Percentiles rank a stretch among this genome's conserved stretches.
Evolutionary conservation across 306 rosid species (phyloP).

Genomic region (Trifolium subterraneum): DNA sequence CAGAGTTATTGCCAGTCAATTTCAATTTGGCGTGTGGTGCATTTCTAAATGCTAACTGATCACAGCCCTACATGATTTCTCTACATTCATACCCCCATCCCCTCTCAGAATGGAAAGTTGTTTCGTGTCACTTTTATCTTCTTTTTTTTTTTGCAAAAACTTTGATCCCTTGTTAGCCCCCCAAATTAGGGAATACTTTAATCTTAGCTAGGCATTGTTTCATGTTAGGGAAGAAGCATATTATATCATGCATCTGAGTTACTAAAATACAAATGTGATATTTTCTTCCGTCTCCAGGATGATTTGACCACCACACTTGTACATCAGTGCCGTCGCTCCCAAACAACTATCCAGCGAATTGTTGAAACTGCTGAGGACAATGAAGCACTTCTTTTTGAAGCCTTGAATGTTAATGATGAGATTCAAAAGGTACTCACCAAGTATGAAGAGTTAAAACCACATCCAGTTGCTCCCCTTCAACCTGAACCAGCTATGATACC

Average conservation of each 20-base stretch:
- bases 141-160: neutral
- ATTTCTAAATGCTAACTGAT: neutral
- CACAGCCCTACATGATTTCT: conserved; percentile 11
- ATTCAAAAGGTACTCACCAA: conserved; percentile 81
- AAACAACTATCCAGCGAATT: conserved; percentile 66
- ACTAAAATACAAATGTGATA: neutral
- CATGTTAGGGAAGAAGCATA: conserved; percentile 23
- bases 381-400: conserved; percentile 95
- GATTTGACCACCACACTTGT: conserved; percentile 90
- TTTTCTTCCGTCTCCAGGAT: conserved; percentile 61
- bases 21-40: conserved; percentile 18
- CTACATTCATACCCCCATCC: conserved; percentile 5
- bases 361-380: conserved; percentile 86
- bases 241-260: conserved; percentile 32
- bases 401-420: conserved; percentile 92
- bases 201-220: conserved; percentile 2
- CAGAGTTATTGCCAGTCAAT: neutral
- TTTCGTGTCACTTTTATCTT: neutral
- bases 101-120: neutral
- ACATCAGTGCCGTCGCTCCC: conserved; percentile 85
- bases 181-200: neutral
- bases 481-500: conserved; percentile 99
- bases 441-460: conserved; percentile 73
- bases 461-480: conserved; percentile 53
- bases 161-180: conserved; percentile 1